Conservation (phyloP, 495 filamentous ascomycete species). For the Hyaloscypha hepaticicola region DNA sequence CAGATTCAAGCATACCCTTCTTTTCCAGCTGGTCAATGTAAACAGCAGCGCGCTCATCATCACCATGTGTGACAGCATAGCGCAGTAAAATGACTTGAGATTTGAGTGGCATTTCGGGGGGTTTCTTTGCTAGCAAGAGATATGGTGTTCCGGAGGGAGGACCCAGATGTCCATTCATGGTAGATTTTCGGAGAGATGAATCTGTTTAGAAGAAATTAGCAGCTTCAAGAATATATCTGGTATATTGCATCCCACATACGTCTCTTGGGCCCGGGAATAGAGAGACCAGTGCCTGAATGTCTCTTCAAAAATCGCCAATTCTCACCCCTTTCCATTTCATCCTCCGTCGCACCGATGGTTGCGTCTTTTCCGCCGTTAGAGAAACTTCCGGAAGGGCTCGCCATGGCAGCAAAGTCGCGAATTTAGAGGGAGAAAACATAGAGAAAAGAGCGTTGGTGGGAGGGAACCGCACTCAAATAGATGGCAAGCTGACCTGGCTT, state of each 20-base stretch:
- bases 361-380: neutral
- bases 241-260: neutral
- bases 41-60: neutral
- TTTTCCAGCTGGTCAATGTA: neutral
- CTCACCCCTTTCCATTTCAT: neutral
- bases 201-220: neutral
- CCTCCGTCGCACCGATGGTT: neutral
- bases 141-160: neutral
- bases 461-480: neutral
- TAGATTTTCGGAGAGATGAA: neutral
- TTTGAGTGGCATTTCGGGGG: neutral
- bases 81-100: conserved; percentile 3
- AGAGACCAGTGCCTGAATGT: neutral
- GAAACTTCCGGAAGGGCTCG: neutral
- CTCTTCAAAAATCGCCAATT: neutral
- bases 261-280: neutral
- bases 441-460: neutral
- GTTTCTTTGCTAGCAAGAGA: neutral
- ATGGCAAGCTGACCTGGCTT: neutral
- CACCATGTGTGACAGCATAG: conserved; percentile 5
- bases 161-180: neutral
- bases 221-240: neutral
- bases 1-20: conserved; percentile 6
- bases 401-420: neutral
- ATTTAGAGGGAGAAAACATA: neutral